A percentile compares a stretch with the other conserved stretches of the same genome.
Evolutionary conservation across 495 filamentous ascomycete species (phyloP).

Genomic region (Penicillium cinerascens): DNA sequence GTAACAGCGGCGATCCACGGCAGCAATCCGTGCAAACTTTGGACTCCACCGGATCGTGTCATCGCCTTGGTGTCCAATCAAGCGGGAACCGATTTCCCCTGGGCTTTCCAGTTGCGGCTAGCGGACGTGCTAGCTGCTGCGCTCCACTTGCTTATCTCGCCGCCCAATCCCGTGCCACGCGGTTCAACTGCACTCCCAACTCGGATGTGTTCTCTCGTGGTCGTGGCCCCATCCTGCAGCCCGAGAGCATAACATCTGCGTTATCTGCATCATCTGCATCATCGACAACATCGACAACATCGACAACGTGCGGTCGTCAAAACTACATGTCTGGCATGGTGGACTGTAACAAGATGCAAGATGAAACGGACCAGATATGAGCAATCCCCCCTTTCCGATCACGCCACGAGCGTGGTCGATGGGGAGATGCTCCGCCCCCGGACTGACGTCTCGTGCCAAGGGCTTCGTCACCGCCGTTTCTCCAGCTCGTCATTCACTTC

Average conservation of each 20-base stretch:
- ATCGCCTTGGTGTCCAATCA: slow-evolving; percentile 12
- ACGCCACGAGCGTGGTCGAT: slow-evolving; percentile 25
- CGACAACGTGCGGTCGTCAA: not conserved
- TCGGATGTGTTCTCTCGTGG: not conserved
- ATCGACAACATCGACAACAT: no score
- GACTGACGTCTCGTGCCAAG: slow-evolving; percentile 7
- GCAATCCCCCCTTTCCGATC: slow-evolving; percentile 29
- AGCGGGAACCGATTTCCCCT: slow-evolving; percentile 8
- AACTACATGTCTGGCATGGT: not conserved
- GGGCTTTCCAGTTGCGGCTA: slow-evolving; percentile 9
- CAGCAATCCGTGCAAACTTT: slow-evolving; percentile 9
- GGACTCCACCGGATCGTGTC: slow-evolving; percentile 23
- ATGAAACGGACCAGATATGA: slow-evolving; percentile 9
- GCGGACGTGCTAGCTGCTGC: slow-evolving; percentile 1
- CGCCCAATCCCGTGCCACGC: slow-evolving; percentile 14
- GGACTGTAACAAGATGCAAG: not conserved
- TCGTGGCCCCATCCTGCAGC: not conserved
- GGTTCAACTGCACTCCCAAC: not conserved
- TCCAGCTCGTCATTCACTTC: not conserved
- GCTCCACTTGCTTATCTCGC: slow-evolving; percentile 30
- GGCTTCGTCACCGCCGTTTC: slow-evolving; percentile 12
- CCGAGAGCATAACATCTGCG: no score
- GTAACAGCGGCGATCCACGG: slow-evolving; percentile 11
- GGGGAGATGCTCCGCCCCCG: slow-evolving; percentile 8
- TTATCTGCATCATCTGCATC: not conserved